Evolutionary conservation across 2,329 filamentous ascomycete species (phyloP).

Genomic region (Dactylella cylindrospora): DNA sequence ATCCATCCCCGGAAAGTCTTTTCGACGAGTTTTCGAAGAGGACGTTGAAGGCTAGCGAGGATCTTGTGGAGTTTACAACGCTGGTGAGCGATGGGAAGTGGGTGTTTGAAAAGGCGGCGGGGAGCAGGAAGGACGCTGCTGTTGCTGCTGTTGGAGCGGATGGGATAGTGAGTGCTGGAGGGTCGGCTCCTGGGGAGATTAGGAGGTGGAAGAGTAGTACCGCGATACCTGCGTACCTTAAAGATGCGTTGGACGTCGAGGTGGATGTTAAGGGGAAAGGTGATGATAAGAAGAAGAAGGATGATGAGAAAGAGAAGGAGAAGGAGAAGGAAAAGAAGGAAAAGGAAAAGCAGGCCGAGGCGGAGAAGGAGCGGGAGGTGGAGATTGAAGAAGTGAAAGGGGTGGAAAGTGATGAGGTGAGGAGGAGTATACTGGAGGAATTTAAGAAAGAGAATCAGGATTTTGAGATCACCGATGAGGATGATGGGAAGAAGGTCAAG

Average conservation of each 20-base stretch:
- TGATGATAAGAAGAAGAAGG: conserved; percentile 2
- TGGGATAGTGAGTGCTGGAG: no score
- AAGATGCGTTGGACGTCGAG: conserved; percentile 9
- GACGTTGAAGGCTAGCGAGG: conserved; percentile 35
- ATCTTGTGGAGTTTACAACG: conserved; percentile 35
- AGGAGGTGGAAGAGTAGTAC: conserved; percentile 38
- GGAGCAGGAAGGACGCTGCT: conserved; percentile 19
- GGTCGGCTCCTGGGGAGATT: no score
- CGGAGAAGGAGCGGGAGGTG: conserved; percentile 23
- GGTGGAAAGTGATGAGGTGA: conserved; percentile 18
- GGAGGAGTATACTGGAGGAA: conserved; percentile 23
- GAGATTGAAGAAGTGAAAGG: conserved; percentile 24
- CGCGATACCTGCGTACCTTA: conserved; percentile 27
- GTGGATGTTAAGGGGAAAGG: neutral
- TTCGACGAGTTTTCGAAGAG: conserved; percentile 42
- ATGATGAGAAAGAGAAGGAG: conserved; percentile 17
- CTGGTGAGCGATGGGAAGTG: conserved; percentile 39
- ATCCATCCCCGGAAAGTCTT: conserved; percentile 21
- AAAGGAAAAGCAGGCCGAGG: conserved; percentile 22
- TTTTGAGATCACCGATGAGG: conserved; percentile 19
- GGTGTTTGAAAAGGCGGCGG: conserved; percentile 38
- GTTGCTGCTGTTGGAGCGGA: no score
- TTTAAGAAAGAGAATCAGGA: conserved; percentile 31
- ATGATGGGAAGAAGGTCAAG: conserved; percentile 26
- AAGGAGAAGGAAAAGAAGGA: conserved; percentile 31